phyloP scores from a whole-genome alignment of 2,329 filamentous ascomycete genomes.

The Hymenoscyphus albidus region DNA sequence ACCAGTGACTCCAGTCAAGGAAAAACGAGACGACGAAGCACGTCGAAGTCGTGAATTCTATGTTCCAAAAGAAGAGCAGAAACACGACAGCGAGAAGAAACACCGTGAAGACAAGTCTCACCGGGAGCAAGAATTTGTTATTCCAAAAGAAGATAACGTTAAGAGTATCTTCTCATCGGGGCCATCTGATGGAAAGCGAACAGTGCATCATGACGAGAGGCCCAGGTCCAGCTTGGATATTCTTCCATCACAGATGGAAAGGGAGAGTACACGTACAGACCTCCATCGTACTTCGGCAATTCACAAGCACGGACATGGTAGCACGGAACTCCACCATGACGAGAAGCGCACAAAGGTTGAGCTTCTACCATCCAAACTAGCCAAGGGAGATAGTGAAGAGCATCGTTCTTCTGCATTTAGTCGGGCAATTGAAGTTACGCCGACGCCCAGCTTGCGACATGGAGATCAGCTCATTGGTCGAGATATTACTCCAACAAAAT shows the following conservation, averaged over 20 bases:
- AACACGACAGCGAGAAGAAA: background rate
- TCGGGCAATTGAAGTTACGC: constrained; percentile 5
- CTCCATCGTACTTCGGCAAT: constrained; percentile 25
- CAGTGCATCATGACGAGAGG: constrained; percentile 14
- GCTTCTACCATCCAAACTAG: constrained; percentile 34
- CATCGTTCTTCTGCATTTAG: constrained; percentile 9
- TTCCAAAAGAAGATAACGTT: constrained; percentile 8
- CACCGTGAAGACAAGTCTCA: constrained; percentile 1
- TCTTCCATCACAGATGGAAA: constrained; percentile 20
- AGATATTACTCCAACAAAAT: constrained; percentile 7
- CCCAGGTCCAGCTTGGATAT: constrained; percentile 14
- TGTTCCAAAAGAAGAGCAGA: constrained; percentile 11
- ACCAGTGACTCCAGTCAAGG: constrained; percentile 15
- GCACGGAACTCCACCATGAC: constrained; percentile 11
- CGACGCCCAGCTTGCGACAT: constrained; percentile 1
- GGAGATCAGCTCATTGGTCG: background rate
- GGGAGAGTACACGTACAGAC: constrained; percentile 20
- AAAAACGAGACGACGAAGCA: constrained; percentile 17
- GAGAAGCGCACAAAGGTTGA: constrained; percentile 19
- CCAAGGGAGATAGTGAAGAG: constrained; percentile 9
- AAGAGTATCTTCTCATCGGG: constrained; percentile 21
- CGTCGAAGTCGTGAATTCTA: constrained; percentile 17
- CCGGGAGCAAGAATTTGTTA: background rate
- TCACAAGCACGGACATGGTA: constrained; percentile 18
- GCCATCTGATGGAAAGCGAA: constrained; percentile 12